Base-by-base conservation (phyloP, 2,329 filamentous ascomycete species). In the Colletotrichum tropicicola region DNA sequence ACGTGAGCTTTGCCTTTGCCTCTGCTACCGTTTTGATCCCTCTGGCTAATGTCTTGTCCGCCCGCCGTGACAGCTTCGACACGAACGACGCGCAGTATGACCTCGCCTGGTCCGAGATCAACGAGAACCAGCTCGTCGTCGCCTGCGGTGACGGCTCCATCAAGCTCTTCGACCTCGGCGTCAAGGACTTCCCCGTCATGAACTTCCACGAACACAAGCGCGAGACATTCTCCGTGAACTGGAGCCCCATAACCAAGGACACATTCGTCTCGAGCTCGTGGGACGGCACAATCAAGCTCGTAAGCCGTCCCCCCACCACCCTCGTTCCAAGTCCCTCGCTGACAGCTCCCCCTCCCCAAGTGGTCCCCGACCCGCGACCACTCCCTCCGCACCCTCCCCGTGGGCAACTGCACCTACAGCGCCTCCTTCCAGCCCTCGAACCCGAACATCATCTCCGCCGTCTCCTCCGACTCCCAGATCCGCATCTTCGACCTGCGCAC, bases 41-140 rank as follows among this genome's bases (percentile, higher is more conserved):
- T n/a, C n/a, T n/a, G n/a, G n/a, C n/a, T n/a, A n/a, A n/a, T n/a
- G n/a, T n/a, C n/a, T n/a, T 25, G 23, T 27, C 23, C 25, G 43
- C 58, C 41, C 68, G n/a, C 30, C 9, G 15, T 15, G 52, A 49
- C 70, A 95, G 92, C 75, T 99, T 95, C 81, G 95, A 98, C 74
- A 99, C 96, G 10, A 97, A 98, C 82, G 96, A 99, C 78, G 92
- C 94, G 45, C 91, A 98, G 69, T 99, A 97, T 79, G 96, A 99
- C 79, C 85, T 96, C 56, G 88, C 94, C 25, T 98, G 96, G 94
- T 97, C 94, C 17, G 96, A 99, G 82, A 88, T 93, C 70, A 94
- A 99, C 82, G 95, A 98, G 81, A 97, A 96, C 79, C 96, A 99
- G 81, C 83, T 98, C 54, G 86, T 97, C 19, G 91, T 91, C 1